Evolutionary conservation across 768 basidiomycete genomes (phyloP).

Genomic region (Suillus alpinus): DNA sequence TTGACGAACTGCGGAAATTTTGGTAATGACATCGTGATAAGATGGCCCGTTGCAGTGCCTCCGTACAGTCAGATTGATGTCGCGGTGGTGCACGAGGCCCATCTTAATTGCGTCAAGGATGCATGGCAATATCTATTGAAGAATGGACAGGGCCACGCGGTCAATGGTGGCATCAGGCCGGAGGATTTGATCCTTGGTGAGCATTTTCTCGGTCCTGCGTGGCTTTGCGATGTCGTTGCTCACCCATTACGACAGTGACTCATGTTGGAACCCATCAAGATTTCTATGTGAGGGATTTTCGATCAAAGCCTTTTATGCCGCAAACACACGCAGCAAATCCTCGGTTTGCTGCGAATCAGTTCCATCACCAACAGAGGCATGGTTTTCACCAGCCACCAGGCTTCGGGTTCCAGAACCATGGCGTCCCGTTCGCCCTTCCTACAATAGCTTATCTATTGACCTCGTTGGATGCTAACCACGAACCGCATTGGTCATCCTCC

Average conservation of each 20-base stretch:
- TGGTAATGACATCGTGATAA: conserved; percentile 11
- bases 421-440: conserved; percentile 24
- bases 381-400: conserved; percentile 13
- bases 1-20: background rate
- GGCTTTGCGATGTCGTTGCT: background rate
- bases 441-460: conserved; percentile 44
- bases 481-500: conserved; percentile 39
- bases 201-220: conserved; percentile 4
- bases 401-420: conserved; percentile 14
- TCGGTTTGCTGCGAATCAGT: conserved; percentile 9
- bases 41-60: conserved; percentile 45
- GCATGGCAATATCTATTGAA: conserved; percentile 40
- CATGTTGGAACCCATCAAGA: conserved; percentile 39
- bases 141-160: conserved; percentile 30
- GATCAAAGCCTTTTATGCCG: conserved; percentile 17
- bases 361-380: conserved; percentile 15
- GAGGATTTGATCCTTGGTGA: conserved; percentile 44
- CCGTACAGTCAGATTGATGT: conserved; percentile 37
- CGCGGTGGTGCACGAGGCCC: conserved; percentile 34
- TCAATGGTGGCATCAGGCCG: conserved; percentile 32
- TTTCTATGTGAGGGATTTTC: conserved; percentile 38
- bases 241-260: conserved; percentile 31
- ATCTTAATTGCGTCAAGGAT: conserved; percentile 25
- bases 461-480: conserved; percentile 27
- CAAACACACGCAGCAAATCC: conserved; percentile 1